A percentile compares a stretch with the other conserved stretches of the same genome.
Conservation (phyloP, 1,284 basidiomycete species). For the Malassezia sp. region DNA sequence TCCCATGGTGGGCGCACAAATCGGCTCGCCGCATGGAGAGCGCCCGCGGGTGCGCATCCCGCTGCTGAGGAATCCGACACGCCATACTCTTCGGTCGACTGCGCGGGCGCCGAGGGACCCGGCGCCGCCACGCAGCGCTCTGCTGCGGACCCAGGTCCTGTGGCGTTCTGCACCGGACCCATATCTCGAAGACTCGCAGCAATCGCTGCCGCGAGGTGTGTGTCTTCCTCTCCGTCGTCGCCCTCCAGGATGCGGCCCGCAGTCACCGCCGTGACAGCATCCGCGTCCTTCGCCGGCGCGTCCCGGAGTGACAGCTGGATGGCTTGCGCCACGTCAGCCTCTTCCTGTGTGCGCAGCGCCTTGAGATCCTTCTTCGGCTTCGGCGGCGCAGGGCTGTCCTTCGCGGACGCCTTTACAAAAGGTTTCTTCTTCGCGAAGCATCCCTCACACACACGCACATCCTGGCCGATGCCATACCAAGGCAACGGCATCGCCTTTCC, state of each 20-base stretch:
- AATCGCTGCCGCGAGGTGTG: constrained; percentile 83
- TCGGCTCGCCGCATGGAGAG: no score
- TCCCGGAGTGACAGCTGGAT: constrained; percentile 71
- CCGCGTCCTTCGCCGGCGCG: constrained; percentile 45
- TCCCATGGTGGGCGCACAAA: constrained; percentile 21
- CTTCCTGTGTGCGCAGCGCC: constrained; percentile 49
- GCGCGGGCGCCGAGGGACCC: no score
- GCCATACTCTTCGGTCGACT: no score
- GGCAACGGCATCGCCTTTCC: constrained; percentile 73
- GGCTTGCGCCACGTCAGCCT: constrained; percentile 82
- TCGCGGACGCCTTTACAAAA: not conserved
- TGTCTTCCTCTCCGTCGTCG: constrained; percentile 73
- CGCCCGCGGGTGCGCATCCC: not conserved
- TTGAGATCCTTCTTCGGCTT: constrained; percentile 8
- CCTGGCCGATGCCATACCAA: constrained; percentile 83
- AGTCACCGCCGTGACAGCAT: constrained; percentile 63
- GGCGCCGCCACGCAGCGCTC: no score
- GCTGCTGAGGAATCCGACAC: no score
- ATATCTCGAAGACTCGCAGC: constrained; percentile 78
- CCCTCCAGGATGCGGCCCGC: constrained; percentile 46
- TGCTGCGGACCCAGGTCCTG: no score
- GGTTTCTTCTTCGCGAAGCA: constrained; percentile 51
- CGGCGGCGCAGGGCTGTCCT: constrained; percentile 1
- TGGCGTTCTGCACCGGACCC: no score
- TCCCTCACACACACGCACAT: constrained; percentile 86